Conservation (phyloP, 1,284 basidiomycete genomes). For the Sanguinoderma infundibulare region DNA sequence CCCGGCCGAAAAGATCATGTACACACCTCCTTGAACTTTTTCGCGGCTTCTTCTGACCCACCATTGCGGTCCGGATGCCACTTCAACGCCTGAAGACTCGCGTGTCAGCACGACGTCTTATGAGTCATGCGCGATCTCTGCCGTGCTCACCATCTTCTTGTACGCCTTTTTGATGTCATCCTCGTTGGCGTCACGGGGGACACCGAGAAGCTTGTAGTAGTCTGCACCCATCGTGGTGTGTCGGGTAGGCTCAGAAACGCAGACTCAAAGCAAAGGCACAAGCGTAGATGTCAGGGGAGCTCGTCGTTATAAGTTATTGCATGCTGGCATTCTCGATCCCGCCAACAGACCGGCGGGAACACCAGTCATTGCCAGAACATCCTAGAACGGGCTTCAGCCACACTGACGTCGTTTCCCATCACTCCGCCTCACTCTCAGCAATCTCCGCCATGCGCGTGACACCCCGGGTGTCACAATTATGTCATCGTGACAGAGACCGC, state of each 20-base stretch:
- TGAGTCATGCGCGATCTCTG: not conserved
- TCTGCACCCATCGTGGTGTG: conserved; percentile 65
- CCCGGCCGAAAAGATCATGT: not conserved
- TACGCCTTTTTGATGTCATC: conserved; percentile 62
- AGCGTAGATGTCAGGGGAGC: no score
- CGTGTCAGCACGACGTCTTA: conserved; percentile 10
- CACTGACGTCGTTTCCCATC: conserved; percentile 26
- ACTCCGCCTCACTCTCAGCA: conserved; percentile 12
- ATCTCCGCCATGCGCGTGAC: conserved; percentile 18
- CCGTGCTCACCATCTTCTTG: conserved; percentile 46
- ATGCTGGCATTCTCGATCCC: conserved; percentile 18
- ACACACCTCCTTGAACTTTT: conserved; percentile 91
- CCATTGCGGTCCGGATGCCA: conserved; percentile 81
- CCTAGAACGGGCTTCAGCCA: conserved; percentile 29
- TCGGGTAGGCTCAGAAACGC: not conserved
- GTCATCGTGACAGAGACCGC: not conserved
- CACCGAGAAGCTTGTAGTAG: conserved; percentile 84
- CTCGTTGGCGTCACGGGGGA: conserved; percentile 76
- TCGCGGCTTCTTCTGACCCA: conserved; percentile 82
- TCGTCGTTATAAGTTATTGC: conserved; percentile 20
- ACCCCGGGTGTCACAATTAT: not conserved
- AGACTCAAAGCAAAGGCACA: conserved; percentile 4
- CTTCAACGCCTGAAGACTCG: conserved; percentile 52
- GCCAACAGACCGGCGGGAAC: conserved; percentile 9
- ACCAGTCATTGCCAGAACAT: conserved; percentile 28